Percentiles rank a stretch among this genome's conserved stretches.
phyloP scores from a whole-genome alignment of 2,329 filamentous ascomycete species.

The Thelonectria blattea region DNA sequence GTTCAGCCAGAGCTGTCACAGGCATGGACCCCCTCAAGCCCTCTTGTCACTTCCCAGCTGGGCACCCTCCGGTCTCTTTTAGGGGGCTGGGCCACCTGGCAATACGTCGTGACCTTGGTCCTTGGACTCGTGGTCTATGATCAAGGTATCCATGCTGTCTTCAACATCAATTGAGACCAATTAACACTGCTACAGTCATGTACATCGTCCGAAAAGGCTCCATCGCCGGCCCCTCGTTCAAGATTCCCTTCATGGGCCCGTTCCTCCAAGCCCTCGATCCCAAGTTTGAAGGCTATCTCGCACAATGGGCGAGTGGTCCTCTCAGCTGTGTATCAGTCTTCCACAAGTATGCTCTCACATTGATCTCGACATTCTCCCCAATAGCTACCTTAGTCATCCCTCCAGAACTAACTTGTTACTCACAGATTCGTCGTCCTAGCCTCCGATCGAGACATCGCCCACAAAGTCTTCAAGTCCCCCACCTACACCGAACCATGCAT shows the following conservation, averaged over 20 bases:
- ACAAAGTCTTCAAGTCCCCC: conserved; percentile 83
- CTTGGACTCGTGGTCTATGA: not conserved
- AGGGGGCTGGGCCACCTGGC: not conserved
- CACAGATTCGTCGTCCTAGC: conserved; percentile 78
- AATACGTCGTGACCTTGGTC: not conserved
- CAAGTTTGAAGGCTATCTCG: conserved; percentile 74
- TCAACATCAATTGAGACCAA: not conserved
- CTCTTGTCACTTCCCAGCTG: not conserved
- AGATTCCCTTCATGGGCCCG: conserved; percentile 74
- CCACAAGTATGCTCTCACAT: conserved; percentile 68
- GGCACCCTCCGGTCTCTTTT: not conserved
- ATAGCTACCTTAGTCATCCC: not conserved
- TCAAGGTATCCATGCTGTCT: not conserved
- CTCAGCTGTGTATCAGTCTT: conserved; percentile 85
- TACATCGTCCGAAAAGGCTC: conserved; percentile 67
- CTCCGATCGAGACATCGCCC: conserved; percentile 77
- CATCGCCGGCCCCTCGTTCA: conserved; percentile 68
- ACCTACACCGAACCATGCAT: conserved; percentile 77
- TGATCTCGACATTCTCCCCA: not conserved
- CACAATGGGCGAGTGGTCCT: conserved; percentile 79
- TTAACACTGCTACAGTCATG: conserved; percentile 51
- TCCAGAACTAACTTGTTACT: not conserved
- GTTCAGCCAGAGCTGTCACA: not conserved
- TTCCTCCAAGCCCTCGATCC: conserved; percentile 78
- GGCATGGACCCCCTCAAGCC: not conserved